phyloP scores from a whole-genome alignment of 2,329 filamentous ascomycete species.

The Alternaria infectoria region DNA sequence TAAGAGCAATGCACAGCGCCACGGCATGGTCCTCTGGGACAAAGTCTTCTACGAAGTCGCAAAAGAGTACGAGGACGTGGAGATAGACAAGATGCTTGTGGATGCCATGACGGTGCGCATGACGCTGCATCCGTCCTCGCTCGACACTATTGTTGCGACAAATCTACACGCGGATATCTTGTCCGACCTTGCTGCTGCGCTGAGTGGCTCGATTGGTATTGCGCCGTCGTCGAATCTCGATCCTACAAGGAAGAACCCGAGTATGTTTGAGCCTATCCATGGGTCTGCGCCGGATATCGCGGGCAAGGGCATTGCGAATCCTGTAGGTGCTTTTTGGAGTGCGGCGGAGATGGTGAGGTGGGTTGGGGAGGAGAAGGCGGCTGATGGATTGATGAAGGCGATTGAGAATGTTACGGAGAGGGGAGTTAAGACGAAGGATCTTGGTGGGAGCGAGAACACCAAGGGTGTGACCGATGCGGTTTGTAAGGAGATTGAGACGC shows the following conservation, averaged over 20 bases:
- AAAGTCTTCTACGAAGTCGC: slow-evolving; percentile 55
- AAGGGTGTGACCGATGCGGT: slow-evolving; percentile 66
- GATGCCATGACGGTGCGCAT: slow-evolving; percentile 59
- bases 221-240: slow-evolving; percentile 72
- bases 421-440: slow-evolving; percentile 63
- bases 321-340: slow-evolving; percentile 72
- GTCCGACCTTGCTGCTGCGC: slow-evolving; percentile 69
- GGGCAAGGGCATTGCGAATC: slow-evolving; percentile 68
- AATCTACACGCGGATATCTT: slow-evolving; percentile 67
- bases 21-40: slow-evolving; percentile 59
- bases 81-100: slow-evolving; percentile 58
- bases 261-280: slow-evolving; percentile 69
- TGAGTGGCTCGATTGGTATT: slow-evolving; percentile 72
- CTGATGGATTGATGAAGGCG: slow-evolving; percentile 63
- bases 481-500: slow-evolving; percentile 58
- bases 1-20: slow-evolving; percentile 57
- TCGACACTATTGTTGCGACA: slow-evolving; percentile 58
- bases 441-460: slow-evolving; percentile 64
- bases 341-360: slow-evolving; percentile 71
- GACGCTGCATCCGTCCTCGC: slow-evolving; percentile 53
- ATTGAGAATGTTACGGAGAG: slow-evolving; percentile 66
- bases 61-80: slow-evolving; percentile 54
- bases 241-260: slow-evolving; percentile 63
- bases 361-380: slow-evolving; percentile 65
- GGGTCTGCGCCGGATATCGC: slow-evolving; percentile 70